A percentile compares a stretch with the other conserved stretches of the same genome.
Evolutionary conservation across 176 grass and related monocot genomes (phyloP).

Genomic region (Miscanthus lutarioriparius): DNA sequence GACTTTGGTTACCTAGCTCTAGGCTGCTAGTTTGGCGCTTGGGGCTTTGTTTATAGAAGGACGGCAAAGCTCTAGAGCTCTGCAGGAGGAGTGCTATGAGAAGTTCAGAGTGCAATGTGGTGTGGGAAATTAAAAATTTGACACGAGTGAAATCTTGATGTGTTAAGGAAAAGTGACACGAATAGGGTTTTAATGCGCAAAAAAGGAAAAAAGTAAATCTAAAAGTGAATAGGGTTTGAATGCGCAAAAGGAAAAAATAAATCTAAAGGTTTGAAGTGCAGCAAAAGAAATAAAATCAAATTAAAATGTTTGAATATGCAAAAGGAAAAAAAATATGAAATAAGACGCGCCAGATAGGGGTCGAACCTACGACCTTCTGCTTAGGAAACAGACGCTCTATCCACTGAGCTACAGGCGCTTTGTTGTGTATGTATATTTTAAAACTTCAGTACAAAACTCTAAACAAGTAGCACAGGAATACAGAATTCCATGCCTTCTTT

Average conservation of each 20-base stretch:
- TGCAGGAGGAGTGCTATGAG: too few species aligned
- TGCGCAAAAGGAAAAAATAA: too few species aligned
- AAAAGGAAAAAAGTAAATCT: too few species aligned
- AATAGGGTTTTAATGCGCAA: too few species aligned
- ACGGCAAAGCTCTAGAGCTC: neutral
- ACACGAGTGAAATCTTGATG: neutral
- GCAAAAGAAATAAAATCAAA: too few species aligned
- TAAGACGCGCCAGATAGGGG: slow-evolving; percentile 61
- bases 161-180: neutral
- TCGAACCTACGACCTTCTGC: slow-evolving; percentile 89
- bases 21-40: neutral
- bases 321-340: neutral
- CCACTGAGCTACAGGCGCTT: slow-evolving; percentile 82
- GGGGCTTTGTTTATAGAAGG: neutral
- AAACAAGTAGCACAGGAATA: too few species aligned
- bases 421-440: too few species aligned
- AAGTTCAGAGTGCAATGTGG: neutral
- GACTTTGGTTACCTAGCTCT: neutral
- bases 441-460: too few species aligned
- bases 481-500: too few species aligned
- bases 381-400: slow-evolving; percentile 94
- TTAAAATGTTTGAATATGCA: too few species aligned
- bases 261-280: too few species aligned
- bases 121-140: neutral
- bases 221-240: too few species aligned